phyloP scores from a whole-genome alignment of 1,139 yeast genomes.

The Blastobotrys capitulatus region DNA sequence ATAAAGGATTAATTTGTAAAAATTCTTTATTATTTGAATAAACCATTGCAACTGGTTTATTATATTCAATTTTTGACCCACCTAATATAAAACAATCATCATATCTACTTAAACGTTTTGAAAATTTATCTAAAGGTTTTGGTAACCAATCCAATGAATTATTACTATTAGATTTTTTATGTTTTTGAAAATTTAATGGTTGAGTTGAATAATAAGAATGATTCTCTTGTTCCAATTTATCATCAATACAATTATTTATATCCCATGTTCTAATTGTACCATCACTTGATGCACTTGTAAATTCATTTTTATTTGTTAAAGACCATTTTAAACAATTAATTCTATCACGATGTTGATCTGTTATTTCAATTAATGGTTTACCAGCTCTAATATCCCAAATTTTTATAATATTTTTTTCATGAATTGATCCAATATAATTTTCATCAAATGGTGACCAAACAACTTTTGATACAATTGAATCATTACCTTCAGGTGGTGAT shows the following conservation, averaged over 20 bases:
- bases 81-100: slow-evolving; percentile 20
- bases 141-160: slow-evolving; percentile 23
- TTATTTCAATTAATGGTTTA: slow-evolving; percentile 45
- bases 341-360: slow-evolving; percentile 49
- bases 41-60: slow-evolving; percentile 24
- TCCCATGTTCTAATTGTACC: slow-evolving; percentile 77
- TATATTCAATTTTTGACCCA: background rate
- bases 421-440: slow-evolving; percentile 62
- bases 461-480: slow-evolving; percentile 39
- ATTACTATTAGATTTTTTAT: background rate
- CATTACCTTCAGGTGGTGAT: slow-evolving; percentile 39
- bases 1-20: slow-evolving; percentile 21
- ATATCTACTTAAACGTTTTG: slow-evolving; percentile 28
- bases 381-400: slow-evolving; percentile 72
- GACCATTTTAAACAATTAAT: slow-evolving; percentile 62
- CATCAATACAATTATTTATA: slow-evolving; percentile 33
- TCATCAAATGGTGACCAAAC: slow-evolving; percentile 62
- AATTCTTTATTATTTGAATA: slow-evolving; percentile 31
- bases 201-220: background rate
- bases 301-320: slow-evolving; percentile 40
- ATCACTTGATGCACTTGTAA: slow-evolving; percentile 58
- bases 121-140: slow-evolving; percentile 30
- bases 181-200: slow-evolving; percentile 3
- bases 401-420: slow-evolving; percentile 52
- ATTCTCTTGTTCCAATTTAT: background rate